Evolutionary conservation across 2,329 filamentous ascomycete genomes (phyloP), one percentile per base, ranked within the genome.

Genomic region (Remersonia thermophila): DNA sequence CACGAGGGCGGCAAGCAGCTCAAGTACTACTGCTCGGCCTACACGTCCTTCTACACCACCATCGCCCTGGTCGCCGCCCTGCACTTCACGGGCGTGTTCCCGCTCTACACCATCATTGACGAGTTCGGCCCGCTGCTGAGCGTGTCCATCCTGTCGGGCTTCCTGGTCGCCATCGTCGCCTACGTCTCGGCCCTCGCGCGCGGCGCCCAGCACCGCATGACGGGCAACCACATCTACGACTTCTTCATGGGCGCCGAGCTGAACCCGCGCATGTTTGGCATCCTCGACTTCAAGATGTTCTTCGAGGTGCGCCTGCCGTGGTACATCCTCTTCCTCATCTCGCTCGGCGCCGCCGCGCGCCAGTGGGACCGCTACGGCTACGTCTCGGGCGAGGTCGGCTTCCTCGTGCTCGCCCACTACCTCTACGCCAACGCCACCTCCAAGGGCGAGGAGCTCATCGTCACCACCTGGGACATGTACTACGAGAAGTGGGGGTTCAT

Each of bases 81-180:
- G 35, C 91, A 98, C 61, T 76, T 82, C 53, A 81, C 79, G 11
- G 85, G 85, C 18, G 47, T 86, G 40, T 96, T 95, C 71, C 84
- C 79, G 46, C 68, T 98, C 35, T 91, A 94, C 63, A 93, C 78
- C 27, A 72, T 95, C 51, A 78, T 98, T 45, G 91, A 98, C 55
- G 83, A 96, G 59, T 98, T 98, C 46, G 93, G 91, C 2, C 80
- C 87, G 28, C 67, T 98, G 32, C 78, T 98, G 67, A 86, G 80
- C 32, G 91, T 98, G 9, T 85, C 89, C 43, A 96, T 98, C 53
- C 58, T 93, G 45, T 91, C 85, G 13, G 89, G 89, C 41, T 95
- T 83, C 62, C 53, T 89, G 28, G 83, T 93, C 49, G 78, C 80
- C 44, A 69, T 89, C 49, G 63, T 86, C 35, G 89, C 87, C 37